These are phyloP conservation scores for Ustilago loliicola DNA, from an alignment of 1,284 basidiomycete genomes.

Conservation along the genomic window DNA sequence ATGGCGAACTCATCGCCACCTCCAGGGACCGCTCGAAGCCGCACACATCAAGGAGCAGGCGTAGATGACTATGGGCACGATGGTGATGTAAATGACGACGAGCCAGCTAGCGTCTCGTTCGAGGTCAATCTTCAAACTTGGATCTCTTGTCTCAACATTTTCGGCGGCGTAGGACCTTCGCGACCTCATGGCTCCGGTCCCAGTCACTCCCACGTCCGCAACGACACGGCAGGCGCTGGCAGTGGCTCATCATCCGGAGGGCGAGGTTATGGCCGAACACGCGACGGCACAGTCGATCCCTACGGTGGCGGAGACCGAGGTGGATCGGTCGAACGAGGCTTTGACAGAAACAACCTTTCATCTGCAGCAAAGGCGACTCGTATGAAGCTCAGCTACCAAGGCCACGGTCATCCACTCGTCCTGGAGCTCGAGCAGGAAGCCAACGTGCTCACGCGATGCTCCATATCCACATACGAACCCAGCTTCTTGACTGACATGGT, in stretches of 20 bases:
- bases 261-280: conserved; percentile 21
- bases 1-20: background rate
- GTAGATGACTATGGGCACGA: conserved; percentile 9
- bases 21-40: background rate
- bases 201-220: conserved; percentile 11
- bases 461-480: conserved; percentile 86
- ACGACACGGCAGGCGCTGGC: conserved; percentile 9
- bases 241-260: background rate
- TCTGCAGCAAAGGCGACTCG: conserved; percentile 74
- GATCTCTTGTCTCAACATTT: conserved; percentile 90
- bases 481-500: conserved; percentile 84
- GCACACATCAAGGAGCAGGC: conserved; percentile 18
- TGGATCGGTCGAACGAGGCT: conserved; percentile 21
- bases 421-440: conserved; percentile 82
- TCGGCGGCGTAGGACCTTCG: conserved; percentile 78
- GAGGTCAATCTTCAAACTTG: conserved; percentile 85
- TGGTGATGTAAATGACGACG: conserved; percentile 13
- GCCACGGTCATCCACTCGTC: conserved; percentile 84
- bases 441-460: conserved; percentile 88
- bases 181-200: conserved; percentile 17
- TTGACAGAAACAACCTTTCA: conserved; percentile 19
- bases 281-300: conserved; percentile 35
- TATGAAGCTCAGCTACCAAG: conserved; percentile 86
- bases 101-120: conserved; percentile 74
- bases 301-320: conserved; percentile 26